Base-by-base conservation (phyloP, 495 filamentous ascomycete genomes). In the Aspergillus affinis region DNA sequence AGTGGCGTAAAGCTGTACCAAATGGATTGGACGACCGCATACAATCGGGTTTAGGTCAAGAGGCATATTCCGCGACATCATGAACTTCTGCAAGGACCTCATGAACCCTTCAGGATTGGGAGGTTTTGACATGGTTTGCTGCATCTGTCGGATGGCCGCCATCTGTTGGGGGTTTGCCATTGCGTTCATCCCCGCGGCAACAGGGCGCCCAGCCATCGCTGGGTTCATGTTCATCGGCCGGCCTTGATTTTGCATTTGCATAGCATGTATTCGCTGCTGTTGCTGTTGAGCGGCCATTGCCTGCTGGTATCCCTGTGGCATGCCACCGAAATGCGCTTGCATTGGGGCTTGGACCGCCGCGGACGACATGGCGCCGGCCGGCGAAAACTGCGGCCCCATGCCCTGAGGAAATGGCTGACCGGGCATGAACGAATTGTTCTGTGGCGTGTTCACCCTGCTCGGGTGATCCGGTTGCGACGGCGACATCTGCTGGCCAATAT, bases 391-490 rank as follows among this genome's bases (percentile, higher is more conserved):
- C 23, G 80, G 78, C 41, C 80, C 82, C 70, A 86, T 88, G 41
- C 73, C 81, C 60, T 82, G 87, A 23, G 78, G 76, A 53, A 83
- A 89, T 54, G 68, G 75, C 59, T 81, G 80, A 9, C 80, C 79
- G 29, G 81, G 80, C 75, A 88, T 84, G 57, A 84, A 89, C 20
- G 85, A 76, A 55, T 70, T 72, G 61, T 85, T 89, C 68, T 96
- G 92, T 0, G 92, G 91, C 10, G 90, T 92, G 59, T 83, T 82
- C 29, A 87, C 84, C 50, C 87, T 79, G 61, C 86, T 90, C 27
- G 84, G 82, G 68, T 93, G 89, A 54, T 93, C 91, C 15, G 87
- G 86, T 26, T 88, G 86, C 15, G 90, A 81, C 6, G 92, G 90
- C 5, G 92, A 93, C 65, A 89, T 84, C 59, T 95, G 91, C 3